phyloP scores from a whole-genome alignment of 139 green algal species.

The Micromonas commoda region DNA sequence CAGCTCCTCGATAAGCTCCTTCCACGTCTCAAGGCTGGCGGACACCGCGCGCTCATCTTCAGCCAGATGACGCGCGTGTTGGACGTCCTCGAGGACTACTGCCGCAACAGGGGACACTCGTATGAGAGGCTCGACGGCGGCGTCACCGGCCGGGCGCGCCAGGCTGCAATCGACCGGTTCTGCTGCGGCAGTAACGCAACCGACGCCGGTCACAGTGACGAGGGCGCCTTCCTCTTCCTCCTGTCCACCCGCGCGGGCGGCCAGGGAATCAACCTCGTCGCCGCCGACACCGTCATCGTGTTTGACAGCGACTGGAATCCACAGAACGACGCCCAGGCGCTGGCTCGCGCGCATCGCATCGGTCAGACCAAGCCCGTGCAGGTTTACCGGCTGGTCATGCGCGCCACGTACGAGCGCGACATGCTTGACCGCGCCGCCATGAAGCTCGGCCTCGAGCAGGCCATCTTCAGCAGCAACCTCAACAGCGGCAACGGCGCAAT shows the following conservation, averaged over 20 bases:
- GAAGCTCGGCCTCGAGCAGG: constrained; percentile 34
- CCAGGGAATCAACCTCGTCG: constrained; percentile 33
- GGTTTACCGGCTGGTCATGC: constrained; percentile 83
- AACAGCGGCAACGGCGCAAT: constrained; percentile 13
- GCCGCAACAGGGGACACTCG: constrained; percentile 45
- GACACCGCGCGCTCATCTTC: constrained; percentile 63
- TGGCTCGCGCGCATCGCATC: constrained; percentile 34
- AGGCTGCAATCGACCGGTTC: constrained; percentile 84
- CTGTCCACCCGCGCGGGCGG: constrained; percentile 74
- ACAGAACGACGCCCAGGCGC: constrained; percentile 40
- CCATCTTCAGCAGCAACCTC: constrained; percentile 18
- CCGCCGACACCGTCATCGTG: constrained; percentile 36
- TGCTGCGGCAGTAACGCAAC: constrained; percentile 55
- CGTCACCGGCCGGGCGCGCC: constrained; percentile 84
- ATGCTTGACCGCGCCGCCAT: constrained; percentile 19
- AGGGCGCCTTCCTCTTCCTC: constrained; percentile 73
- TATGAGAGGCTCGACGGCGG: constrained; percentile 64
- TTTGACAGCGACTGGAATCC: constrained; percentile 45
- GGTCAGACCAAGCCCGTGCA: constrained; percentile 63
- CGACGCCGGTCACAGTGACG: neutral
- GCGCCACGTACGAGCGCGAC: constrained; percentile 40
- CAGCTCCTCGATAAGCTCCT: constrained; percentile 55
- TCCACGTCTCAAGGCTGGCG: constrained; percentile 43
- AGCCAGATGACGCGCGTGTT: constrained; percentile 58
- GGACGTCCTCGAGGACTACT: constrained; percentile 51